Evolutionary conservation across 139 green algal species (phyloP), one percentile per base, ranked within the genome.

Genomic region (Tetratostichococcus sp.): DNA sequence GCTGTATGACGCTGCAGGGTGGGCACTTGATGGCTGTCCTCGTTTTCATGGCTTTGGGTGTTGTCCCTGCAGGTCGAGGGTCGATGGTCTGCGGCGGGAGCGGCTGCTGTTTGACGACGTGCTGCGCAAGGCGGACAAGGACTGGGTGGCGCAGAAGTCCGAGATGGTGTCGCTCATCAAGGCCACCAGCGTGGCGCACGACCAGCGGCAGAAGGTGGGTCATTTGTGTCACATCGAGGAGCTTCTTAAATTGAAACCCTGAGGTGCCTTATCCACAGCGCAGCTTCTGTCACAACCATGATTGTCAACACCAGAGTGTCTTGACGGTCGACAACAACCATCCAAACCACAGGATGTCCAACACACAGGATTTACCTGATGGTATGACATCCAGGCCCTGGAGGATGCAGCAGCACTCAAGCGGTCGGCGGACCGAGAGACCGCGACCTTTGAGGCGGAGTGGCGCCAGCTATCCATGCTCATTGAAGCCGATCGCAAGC

Each of bases 81-180:
- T 98, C 39, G 91, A 98, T 83, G 88, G 89, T 78, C 77, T 97
- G 65, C 78, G 93, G 14, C 85, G 91, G 0, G 94, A 98, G 86
- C 84, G 88, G 16, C 75, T 94, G 69, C 92, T 95, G 80, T 97
- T 97, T 85, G 87, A 96, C 57, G 84, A 89, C 76, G 89, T 97
- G 42, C 82, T 91, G 77, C 80, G 35, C 66, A 97, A 97, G 84
- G 77, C 96, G 69, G 83, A 93, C 67, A 79, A 83, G 30, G 86
- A 91, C 70, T 83, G 96, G 72, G 50, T 75, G 21, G 86, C 89
- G 66, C 80, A 92, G 66, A 94, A 94, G 85, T 80, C 71, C 14
- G 91, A 93, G 72, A 94, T 96, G 87, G 87, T 86, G 30, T 86
- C 89, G 34, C 88, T 93, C 65, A 94, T 97, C 62, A 80, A 88